Conservation (phyloP, 202 grass and related monocot species). For the Hordeum pubiflorum region DNA sequence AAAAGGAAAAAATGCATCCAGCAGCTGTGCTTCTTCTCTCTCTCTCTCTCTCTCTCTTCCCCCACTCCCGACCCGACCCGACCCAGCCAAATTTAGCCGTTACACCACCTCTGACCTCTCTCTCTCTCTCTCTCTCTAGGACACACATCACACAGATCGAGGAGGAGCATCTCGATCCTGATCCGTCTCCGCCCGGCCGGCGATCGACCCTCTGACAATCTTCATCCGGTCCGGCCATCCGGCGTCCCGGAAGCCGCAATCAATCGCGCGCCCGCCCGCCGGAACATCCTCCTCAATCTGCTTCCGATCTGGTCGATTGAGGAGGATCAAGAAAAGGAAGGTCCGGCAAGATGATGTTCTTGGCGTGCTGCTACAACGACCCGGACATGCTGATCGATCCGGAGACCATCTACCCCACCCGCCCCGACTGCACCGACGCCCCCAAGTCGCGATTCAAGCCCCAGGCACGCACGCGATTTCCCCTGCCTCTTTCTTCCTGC, state of each 20-base stretch:
- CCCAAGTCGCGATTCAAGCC: conserved; percentile 78
- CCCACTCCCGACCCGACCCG: background rate
- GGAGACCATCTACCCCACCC: conserved; percentile 66
- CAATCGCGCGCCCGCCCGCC: background rate
- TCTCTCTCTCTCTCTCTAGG: background rate
- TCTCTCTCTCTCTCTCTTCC: background rate
- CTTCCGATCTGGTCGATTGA: background rate
- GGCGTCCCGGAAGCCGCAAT: background rate
- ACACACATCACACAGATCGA: background rate
- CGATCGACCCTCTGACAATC: background rate
- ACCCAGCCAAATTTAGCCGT: conserved; percentile 46
- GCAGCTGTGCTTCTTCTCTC: background rate
- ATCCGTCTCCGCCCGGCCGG: background rate
- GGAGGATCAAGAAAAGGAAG: background rate
- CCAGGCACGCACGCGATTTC: conserved; percentile 5
- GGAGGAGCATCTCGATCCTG: background rate
- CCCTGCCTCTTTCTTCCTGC: background rate
- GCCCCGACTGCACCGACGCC: conserved; percentile 61
- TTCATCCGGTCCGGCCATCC: background rate
- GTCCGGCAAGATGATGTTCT: conserved; percentile 28
- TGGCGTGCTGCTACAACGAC: conserved; percentile 68
- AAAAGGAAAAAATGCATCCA: background rate
- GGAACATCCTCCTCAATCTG: too few relatives aligned
- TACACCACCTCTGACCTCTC: conserved; percentile 4
- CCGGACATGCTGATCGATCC: conserved; percentile 75